Conservation (phyloP, 331 rosid genomes). For the Saraca asoca region DNA sequence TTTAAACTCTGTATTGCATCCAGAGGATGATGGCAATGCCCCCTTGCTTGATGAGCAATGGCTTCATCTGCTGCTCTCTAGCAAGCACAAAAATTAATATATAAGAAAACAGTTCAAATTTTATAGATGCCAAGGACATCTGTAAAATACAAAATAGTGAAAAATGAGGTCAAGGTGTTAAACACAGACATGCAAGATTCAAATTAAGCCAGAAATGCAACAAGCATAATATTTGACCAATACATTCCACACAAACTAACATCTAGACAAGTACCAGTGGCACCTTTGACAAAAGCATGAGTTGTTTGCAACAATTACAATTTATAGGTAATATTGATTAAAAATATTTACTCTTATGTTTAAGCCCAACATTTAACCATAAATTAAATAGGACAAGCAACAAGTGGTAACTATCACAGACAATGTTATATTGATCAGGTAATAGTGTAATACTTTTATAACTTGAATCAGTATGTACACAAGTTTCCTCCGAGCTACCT, state of each 20-base stretch:
- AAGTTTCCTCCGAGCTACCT: constrained; percentile 56
- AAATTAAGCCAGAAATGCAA: constrained; percentile 9
- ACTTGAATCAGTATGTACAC: constrained; percentile 22
- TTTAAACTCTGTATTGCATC: constrained; percentile 67
- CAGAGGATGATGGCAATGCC: constrained; percentile 75
- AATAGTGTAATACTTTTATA: constrained; percentile 27
- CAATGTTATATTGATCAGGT: constrained; percentile 3
- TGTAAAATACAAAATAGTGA: background rate
- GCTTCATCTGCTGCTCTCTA: constrained; percentile 85
- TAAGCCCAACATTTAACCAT: constrained; percentile 28
- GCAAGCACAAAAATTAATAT: constrained; percentile 32
- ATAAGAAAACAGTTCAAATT: constrained; percentile 21
- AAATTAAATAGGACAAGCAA: constrained; percentile 3
- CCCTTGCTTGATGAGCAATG: constrained; percentile 61
- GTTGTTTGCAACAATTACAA: constrained; percentile 7
- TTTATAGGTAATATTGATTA: background rate
- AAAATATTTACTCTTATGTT: constrained; percentile 11
- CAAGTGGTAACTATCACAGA: constrained; percentile 2
- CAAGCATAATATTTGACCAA: constrained; percentile 18
- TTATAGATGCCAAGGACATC: background rate
- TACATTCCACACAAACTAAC: constrained; percentile 19
- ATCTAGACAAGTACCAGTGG: background rate
- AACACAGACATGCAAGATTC: constrained; percentile 14
- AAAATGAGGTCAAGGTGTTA: constrained; percentile 1
- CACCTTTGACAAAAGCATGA: constrained; percentile 22